Evolutionary conservation across 257 asterid species (phyloP), one percentile per base, ranked within the genome.

Genomic region (Euphrasia confusa): DNA sequence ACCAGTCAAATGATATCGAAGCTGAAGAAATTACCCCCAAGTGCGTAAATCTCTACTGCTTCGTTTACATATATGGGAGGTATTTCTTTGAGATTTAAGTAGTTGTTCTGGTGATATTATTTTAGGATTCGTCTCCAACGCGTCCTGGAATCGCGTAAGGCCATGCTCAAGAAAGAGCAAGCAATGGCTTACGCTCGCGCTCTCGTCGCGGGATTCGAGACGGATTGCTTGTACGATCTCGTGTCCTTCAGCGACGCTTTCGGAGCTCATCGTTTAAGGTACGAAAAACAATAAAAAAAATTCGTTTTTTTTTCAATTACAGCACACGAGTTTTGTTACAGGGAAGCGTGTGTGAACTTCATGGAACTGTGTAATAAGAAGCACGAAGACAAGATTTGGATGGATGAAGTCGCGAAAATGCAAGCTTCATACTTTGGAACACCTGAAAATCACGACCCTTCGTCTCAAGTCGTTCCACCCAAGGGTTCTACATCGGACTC

Each of bases 111-210:
- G 37, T 32, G 8, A 33, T 33, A 4, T 3, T 30, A 58, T 57
- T 7, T 21, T 68, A 88, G 96, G 83, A 53, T 78, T 72, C 83
- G 83, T 64, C 92, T 88, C 60, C 85, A 83, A 61, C 86, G 90
- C 52, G 86, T 79, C 68, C 49, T 88, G 75, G 94, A 83, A 79
- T 68, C 83, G 30, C 85, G 96, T 60, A 85, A 79, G 69, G 85
- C 87, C n/a, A 79, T 83, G 54, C 83, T 88, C 32, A 77, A 78
- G 83, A 88, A 83, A 68, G 96, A 88, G 80, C 95, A 85, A 70
- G 95, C 93, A 26, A 88, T 88, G 96, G 95, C 96, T 45, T 86
- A 83, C 62, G 95, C 96, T 24, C 96, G 96, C n/a, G 88, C 96
- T 54, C 48, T 85, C 65, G 96, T 82, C 63, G 85, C 86, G 11